Base-by-base conservation (phyloP, 2,329 filamentous ascomycete species). In the Dryadomyces quercivorus region DNA sequence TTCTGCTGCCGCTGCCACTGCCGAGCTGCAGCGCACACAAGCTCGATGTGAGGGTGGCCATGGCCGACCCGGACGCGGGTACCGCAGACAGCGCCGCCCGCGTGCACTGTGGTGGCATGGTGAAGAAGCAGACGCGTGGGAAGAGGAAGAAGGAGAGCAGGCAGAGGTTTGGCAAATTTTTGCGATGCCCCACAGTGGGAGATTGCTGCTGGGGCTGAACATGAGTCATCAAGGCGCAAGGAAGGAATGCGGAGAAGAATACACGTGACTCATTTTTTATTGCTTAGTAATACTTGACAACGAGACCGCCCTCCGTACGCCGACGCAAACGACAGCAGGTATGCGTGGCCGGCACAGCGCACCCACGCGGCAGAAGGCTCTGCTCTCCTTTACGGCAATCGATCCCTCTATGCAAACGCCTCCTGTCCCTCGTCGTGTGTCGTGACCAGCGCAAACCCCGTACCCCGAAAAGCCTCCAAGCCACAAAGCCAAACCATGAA, bases 31-130 rank as follows among this genome's bases (percentile, higher is more conserved):
- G 43, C 6, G 48, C 9, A 7, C 44, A 13, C 36, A 55, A 38
- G 38, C 45, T 42, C 13, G 38, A 43, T 6, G 46, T 16, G 5
- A 55, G 16, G 3, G n/a, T 10, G 5, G 50, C 44, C 50, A 50
- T 48, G 9, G 21, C 38, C n/a, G 45, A 20, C 46, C 50, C 22
- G 13, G 50, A 38, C n/a, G 40, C 15, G 31, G 54, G 18, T 3
- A 36, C 22, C 18, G 18, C 26, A 21, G 54, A 52, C 40, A 50
- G n/a, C 13, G 46, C 54, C 5, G 54, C 50, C 50, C 46, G 46
- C 34, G 50, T 40, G 26, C 46, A 52, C 45, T 10, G 46, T 46
- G 54, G 26, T 42, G 54, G 40, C 46, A 56, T 75, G 54, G 71
- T 31, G 42, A 21, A 40, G 26, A 13, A 21, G 43, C 22, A 8